phyloP scores from a whole-genome alignment of 83 land plant genomes.

The Isoetes engelmannii region DNA sequence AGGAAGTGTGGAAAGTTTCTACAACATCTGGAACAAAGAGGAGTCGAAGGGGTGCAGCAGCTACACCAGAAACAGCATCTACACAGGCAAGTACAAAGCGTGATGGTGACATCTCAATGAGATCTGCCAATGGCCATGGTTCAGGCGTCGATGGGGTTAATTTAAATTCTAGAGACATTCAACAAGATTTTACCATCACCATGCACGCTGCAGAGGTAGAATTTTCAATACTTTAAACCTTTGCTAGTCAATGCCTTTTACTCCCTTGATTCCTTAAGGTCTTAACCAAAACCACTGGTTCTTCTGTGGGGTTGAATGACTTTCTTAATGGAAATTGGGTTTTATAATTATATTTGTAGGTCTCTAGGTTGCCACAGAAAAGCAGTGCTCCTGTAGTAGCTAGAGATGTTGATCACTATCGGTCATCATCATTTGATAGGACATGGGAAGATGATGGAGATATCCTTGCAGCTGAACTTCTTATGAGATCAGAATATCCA shows the following conservation, averaged over 20 bases:
- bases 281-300: too few relatives aligned
- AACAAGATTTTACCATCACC: too few relatives aligned
- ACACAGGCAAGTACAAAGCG: too few relatives aligned
- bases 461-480: conserved; percentile 48
- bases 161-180: too few relatives aligned
- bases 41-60: conserved; percentile 23
- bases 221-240: too few relatives aligned
- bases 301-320: too few relatives aligned
- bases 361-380: conserved; percentile 32
- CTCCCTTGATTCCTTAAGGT: too few relatives aligned
- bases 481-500: conserved; percentile 37
- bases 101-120: too few relatives aligned
- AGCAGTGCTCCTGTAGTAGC: conserved; percentile 31
- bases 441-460: conserved; percentile 62
- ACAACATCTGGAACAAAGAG: conserved; percentile 74
- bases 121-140: too few relatives aligned
- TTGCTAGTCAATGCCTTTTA: too few relatives aligned
- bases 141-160: too few relatives aligned
- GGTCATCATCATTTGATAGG: conserved; percentile 69
- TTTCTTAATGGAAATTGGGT: background rate
- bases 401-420: conserved; percentile 41
- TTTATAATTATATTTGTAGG: conserved; percentile 26
- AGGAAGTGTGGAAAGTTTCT: conserved; percentile 91
- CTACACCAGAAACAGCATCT: conserved; percentile 31
- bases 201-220: too few relatives aligned